phyloP scores from a whole-genome alignment of 2,329 filamentous ascomycete species.

The Aspergillus sp. region DNA sequence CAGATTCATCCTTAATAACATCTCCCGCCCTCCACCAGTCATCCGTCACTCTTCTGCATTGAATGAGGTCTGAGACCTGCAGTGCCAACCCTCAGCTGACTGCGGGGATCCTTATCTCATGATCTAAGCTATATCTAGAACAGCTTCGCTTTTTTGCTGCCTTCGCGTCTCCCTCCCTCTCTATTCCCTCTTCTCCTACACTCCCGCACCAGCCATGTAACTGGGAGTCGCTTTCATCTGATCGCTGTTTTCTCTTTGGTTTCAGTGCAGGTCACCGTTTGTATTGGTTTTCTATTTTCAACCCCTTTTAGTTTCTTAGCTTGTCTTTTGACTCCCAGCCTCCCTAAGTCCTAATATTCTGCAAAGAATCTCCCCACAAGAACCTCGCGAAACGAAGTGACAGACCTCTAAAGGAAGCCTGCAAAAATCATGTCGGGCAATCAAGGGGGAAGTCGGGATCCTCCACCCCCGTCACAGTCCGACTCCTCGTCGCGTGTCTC shows the following conservation, averaged over 20 bases:
- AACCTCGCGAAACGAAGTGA: background rate
- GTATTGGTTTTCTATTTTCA: slow-evolving; percentile 5
- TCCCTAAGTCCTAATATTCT: background rate
- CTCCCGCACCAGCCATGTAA: slow-evolving; percentile 11
- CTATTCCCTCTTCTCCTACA: background rate
- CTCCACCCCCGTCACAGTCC: slow-evolving; percentile 8
- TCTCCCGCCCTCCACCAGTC: background rate
- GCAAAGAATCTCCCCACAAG: background rate
- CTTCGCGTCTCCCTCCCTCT: background rate
- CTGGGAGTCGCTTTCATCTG: background rate
- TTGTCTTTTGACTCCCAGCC: slow-evolving; percentile 6
- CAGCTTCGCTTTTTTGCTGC: background rate
- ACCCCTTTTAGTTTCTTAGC: slow-evolving; percentile 9
- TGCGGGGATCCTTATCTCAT: slow-evolving; percentile 22
- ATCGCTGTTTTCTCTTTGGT: slow-evolving; percentile 9
- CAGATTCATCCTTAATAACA: background rate
- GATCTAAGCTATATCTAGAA: slow-evolving; percentile 13
- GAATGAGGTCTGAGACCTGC: background rate
- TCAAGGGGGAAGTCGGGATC: slow-evolving; percentile 6
- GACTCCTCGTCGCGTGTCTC: slow-evolving; percentile 11
- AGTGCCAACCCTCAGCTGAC: slow-evolving; percentile 17
- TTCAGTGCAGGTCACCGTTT: slow-evolving; percentile 18
- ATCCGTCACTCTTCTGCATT: background rate
- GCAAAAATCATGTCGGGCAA: background rate
- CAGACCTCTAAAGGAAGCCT: background rate